Evolutionary conservation across 768 basidiomycete genomes (phyloP).

Genomic region (Auricularia cornea): DNA sequence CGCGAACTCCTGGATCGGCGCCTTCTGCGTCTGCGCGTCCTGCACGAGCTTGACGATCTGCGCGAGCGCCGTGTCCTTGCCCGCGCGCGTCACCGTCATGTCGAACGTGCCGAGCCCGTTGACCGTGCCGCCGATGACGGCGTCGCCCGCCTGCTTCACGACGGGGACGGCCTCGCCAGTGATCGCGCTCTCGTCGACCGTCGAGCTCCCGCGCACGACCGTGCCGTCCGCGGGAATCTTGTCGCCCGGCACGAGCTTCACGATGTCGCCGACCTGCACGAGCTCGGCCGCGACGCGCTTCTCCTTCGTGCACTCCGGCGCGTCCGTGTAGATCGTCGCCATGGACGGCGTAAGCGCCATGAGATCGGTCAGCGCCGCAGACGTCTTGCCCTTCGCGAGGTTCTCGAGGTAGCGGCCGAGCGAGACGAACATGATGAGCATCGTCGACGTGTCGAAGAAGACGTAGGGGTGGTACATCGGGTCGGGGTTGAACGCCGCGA

Average conservation of each 20-base stretch:
- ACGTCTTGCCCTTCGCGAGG: constrained; percentile 93
- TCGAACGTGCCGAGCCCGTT: constrained; percentile 97
- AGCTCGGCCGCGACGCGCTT: constrained; percentile 91
- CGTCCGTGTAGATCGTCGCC: constrained; percentile 91
- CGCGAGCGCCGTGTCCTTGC: constrained; percentile 90
- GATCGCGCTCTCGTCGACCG: constrained; percentile 91
- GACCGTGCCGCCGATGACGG: constrained; percentile 93
- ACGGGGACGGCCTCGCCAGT: constrained; percentile 92
- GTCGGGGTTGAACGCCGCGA: constrained; percentile 54
- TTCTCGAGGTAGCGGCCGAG: constrained; percentile 95
- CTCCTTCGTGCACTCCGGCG: constrained; percentile 69
- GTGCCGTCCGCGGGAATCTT: constrained; percentile 94
- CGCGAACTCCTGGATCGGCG: constrained; percentile 95
- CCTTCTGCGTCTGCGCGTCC: constrained; percentile 95
- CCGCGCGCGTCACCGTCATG: constrained; percentile 91
- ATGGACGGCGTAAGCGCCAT: constrained; percentile 94
- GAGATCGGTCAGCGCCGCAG: constrained; percentile 90
- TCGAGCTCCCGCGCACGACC: constrained; percentile 77
- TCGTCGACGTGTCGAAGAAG: constrained; percentile 98
- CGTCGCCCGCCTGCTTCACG: constrained; percentile 72
- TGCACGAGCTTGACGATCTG: constrained; percentile 97
- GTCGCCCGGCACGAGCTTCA: constrained; percentile 94
- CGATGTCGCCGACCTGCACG: constrained; percentile 85
- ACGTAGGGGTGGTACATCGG: constrained; percentile 71
- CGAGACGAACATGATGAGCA: constrained; percentile 96